These are phyloP conservation scores for Solanum arcanum DNA, from an alignment of 257 asterid genomes.

Conservation along the genomic window DNA sequence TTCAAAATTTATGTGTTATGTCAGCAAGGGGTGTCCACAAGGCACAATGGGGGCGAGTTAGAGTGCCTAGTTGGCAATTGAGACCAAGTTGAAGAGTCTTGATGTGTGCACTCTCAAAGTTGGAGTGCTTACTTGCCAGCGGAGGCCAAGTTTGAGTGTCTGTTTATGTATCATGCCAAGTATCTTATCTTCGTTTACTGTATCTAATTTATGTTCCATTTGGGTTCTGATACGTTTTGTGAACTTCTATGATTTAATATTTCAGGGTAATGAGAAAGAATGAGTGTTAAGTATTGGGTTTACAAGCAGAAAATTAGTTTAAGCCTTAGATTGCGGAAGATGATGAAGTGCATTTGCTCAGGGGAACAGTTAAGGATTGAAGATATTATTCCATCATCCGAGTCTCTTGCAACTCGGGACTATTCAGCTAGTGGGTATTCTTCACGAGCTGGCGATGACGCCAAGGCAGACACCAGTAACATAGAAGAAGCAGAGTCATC, in stretches of 20 bases:
- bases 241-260: constrained; percentile 13
- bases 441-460: constrained; percentile 73
- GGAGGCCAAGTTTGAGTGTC: neutral
- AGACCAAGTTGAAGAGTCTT: neutral
- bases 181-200: neutral
- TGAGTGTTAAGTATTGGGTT: constrained; percentile 76
- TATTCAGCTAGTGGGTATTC: constrained; percentile 86
- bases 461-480: constrained; percentile 59
- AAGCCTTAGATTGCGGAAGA: constrained; percentile 40
- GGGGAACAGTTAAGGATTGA: constrained; percentile 65
- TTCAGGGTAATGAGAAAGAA: constrained; percentile 45
- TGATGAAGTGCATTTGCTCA: constrained; percentile 97
- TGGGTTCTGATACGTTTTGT: neutral
- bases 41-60: neutral
- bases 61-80: neutral
- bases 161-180: neutral
- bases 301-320: constrained; percentile 34
- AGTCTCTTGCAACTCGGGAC: constrained; percentile 87
- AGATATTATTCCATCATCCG: constrained; percentile 71
- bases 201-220: neutral
- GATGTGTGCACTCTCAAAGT: neutral
- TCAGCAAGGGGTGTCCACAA: neutral
- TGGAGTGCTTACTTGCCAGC: neutral
- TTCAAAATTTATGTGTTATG: neutral
- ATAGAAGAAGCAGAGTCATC: constrained; percentile 95